phyloP scores from a whole-genome alignment of 768 basidiomycete species.

The Trametes cinnabarina region DNA sequence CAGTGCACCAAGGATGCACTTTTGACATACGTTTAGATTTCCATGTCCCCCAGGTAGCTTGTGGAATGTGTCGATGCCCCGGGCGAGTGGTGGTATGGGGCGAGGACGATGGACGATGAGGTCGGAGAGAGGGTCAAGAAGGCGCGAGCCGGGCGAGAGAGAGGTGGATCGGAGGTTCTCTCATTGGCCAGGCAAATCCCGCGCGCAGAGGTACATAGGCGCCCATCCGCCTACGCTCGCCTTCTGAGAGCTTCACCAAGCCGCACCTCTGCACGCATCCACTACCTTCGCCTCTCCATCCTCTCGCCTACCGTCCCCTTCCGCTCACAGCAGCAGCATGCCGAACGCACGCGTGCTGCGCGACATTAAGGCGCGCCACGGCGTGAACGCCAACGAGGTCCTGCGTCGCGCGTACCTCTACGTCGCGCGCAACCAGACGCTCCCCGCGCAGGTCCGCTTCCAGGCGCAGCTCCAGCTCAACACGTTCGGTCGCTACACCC shows the following conservation, averaged over 20 bases:
- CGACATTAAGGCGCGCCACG: conserved; percentile 74
- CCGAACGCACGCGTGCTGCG: conserved; percentile 58
- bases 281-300: not conserved
- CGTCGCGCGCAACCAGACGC: conserved; percentile 86
- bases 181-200: conserved; percentile 14
- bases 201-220: not conserved
- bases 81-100: not conserved
- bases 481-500: conserved; percentile 76
- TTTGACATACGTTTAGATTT: conserved; percentile 9
- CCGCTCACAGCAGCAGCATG: conserved; percentile 21
- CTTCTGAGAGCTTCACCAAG: not conserved
- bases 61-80: conserved; percentile 3
- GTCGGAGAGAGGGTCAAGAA: not conserved
- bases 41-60: conserved; percentile 9
- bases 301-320: not conserved
- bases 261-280: too few relatives aligned
- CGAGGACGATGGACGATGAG: conserved; percentile 8
- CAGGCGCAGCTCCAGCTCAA: conserved; percentile 94
- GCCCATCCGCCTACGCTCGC: not conserved
- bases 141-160: conserved; percentile 4
- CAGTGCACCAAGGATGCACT: too few relatives aligned
- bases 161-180: conserved; percentile 17
- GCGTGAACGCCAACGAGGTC: conserved; percentile 74
- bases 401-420: conserved; percentile 87
- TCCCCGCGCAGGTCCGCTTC: conserved; percentile 87